Evolutionary conservation across 208 protist genomes (phyloP), one percentile per base, ranked within the genome.

Genomic region (Borovskyia barvae): DNA sequence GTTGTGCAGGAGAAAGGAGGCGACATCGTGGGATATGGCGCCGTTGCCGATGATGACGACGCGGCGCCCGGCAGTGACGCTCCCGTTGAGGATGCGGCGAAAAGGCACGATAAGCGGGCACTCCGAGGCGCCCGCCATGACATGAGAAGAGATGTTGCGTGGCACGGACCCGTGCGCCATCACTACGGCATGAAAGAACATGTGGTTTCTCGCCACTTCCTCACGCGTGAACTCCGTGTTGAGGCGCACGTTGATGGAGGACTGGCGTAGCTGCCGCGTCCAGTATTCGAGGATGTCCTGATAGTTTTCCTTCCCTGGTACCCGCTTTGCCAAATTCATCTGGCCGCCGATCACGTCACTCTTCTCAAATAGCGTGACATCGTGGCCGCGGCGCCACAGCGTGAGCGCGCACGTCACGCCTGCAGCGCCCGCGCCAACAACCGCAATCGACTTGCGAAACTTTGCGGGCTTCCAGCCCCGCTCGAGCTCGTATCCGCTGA

Each of bases 271-370:
- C 69, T 92, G 80, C 42, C 78, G 51, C 33, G 78, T 87, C 85
- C 93, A 98, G 79, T 97, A 97, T 52, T 90, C 78, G 9, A 97
- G 56, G 39, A 90, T 68, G 29, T 86, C 85, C 51, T 97, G 83
- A 54, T 97, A 98, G 40, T 75, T 75, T 39, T 97, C 90, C 76
- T 98, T 98, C 8, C 95, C 95, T 4, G 93, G 92, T 1, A 98
- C 77, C n/a, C 77, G 56, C 76, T 97, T 97, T 11, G 95, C 93
- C 8, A 97, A 59, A 69, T 98, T 96, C 40, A 98, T 77, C 77
- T 98, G 93, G 0, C 95, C 95, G 6, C 95, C 95, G 48, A 98
- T 92, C 32, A 64, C 47, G 15, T 58, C 49, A 0, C 50, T 67
- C 20, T 75, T 70, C 54, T 97, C 92, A 49, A 94, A 97, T 0